Evolutionary conservation across 345 rosid species (phyloP), one percentile per base, ranked within the genome.

Genomic region (Toxicodendron radicans): DNA sequence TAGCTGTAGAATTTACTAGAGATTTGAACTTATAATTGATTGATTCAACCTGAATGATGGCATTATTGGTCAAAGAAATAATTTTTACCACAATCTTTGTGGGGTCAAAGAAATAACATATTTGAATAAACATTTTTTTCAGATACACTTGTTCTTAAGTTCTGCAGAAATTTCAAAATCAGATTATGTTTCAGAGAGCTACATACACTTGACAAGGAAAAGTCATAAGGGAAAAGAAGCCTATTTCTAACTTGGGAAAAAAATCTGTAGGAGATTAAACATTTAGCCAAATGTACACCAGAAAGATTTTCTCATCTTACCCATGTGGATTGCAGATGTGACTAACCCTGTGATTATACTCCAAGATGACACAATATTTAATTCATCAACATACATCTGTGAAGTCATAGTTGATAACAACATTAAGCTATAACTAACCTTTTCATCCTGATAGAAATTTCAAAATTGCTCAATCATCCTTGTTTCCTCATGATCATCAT

Each of bases 401-500:
- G 41, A 64, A 56, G 21, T 24, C 3, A 68, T 67, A 4, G 21
- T 4, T 27, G 53, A 49, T 41, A 38, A 35, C 32, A 16, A 41
- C 68, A 64, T 30, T 18, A 10, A 73, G 13, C 17, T 17, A 58
- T 20, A 43, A 21, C 57, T 66, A 77, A 90, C 97, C 90, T 84
- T 80, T 58, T 80, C 82, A 20, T 73, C 80, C 74, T 64, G 71
- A 81, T 86, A 90, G 77, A 78, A 81, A 16, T 81, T 76, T 95
- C 95, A 86, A 38, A 94, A 59, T 57, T 85, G 83, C 64, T 81
- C 84, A 58, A 82, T 78, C 53, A 80, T 64, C 72, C 65, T 78
- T 73, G 73, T 80, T 71, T 87, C 89, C 32, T 80, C 87, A 13
- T 46, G 69, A 66, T 81, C 79, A 69, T 82, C 75, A 17, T 64